Percentiles rank a stretch among this genome's conserved stretches.
These are phyloP conservation scores for Aspergillus wentii DNA, from an alignment of 495 filamentous ascomycete genomes.

Conservation along the genomic window DNA sequence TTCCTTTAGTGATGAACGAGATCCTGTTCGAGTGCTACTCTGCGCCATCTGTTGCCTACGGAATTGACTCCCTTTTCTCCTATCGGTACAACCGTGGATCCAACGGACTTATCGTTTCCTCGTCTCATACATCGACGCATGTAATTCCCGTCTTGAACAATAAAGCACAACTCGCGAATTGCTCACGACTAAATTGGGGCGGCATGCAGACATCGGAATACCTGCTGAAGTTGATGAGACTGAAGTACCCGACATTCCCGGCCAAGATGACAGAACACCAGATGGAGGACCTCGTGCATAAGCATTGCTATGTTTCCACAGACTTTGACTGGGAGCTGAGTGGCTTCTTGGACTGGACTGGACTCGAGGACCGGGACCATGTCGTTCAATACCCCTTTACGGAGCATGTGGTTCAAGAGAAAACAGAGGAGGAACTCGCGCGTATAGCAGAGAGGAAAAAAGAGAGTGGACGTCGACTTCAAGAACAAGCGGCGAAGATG, in stretches of 20 bases:
- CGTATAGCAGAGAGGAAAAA: conserved; percentile 85
- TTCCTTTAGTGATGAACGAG: conserved; percentile 96
- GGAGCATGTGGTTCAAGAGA: conserved; percentile 81
- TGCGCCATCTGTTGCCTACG: conserved; percentile 82
- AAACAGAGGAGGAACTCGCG: conserved; percentile 87
- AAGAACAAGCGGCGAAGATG: conserved; percentile 97
- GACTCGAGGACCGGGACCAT: conserved; percentile 80
- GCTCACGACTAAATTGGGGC: conserved; percentile 91
- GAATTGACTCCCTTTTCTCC: conserved; percentile 93
- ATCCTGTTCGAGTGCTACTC: conserved; percentile 93
- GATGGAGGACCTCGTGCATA: conserved; percentile 76
- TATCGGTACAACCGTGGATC: conserved; percentile 86
- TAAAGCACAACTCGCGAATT: conserved; percentile 76
- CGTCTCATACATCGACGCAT: conserved; percentile 89
- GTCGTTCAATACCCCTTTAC: conserved; percentile 91
- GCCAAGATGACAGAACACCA: conserved; percentile 80
- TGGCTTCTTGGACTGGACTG: conserved; percentile 77
- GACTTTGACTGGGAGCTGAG: conserved; percentile 75
- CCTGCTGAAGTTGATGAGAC: conserved; percentile 75
- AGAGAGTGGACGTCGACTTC: conserved; percentile 83
- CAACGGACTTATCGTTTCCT: conserved; percentile 87
- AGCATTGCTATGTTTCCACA: conserved; percentile 85
- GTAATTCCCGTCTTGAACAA: conserved; percentile 88
- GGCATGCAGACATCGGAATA: conserved; percentile 86
- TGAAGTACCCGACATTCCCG: conserved; percentile 92